phyloP scores from a whole-genome alignment of 2,329 filamentous ascomycete species.

The Clarireedia hainanense region DNA sequence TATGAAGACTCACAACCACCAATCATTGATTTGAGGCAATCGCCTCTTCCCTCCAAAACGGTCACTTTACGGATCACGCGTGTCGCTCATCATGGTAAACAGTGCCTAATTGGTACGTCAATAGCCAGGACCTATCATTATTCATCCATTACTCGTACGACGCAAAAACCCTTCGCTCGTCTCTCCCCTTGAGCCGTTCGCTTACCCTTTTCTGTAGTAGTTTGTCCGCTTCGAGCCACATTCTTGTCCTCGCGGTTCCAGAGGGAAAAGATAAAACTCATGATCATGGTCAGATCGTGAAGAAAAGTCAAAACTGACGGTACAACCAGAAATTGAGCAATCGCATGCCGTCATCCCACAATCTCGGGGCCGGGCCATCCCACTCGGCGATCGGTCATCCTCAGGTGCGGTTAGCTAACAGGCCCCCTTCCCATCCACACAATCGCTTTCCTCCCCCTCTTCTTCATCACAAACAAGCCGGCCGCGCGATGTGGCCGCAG shows the following conservation, averaged over 20 bases:
- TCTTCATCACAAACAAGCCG: conserved; percentile 3
- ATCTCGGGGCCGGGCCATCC: not conserved
- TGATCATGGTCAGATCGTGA: not conserved
- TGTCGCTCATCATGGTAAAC: conserved; percentile 4
- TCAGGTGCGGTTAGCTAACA: not conserved
- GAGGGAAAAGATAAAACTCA: not conserved
- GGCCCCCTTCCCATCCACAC: not conserved
- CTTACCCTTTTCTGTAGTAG: not conserved
- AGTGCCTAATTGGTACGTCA: no score
- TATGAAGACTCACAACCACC: conserved; percentile 17
- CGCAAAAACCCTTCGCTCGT: not conserved
- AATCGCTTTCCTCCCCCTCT: not conserved
- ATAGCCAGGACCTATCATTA: not conserved
- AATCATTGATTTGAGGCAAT: conserved; percentile 27
- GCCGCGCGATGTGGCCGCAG: conserved; percentile 7
- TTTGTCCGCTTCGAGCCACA: not conserved
- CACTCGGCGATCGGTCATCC: not conserved
- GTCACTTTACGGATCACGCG: conserved; percentile 14
- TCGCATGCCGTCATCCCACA: conserved; percentile 11
- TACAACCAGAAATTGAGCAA: conserved; percentile 1
- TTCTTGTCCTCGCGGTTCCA: not conserved
- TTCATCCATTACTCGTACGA: not conserved
- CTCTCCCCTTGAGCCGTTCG: not conserved
- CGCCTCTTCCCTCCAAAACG: conserved; percentile 6
- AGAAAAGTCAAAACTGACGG: not conserved